phyloP scores from a whole-genome alignment of 169 alveolate species.

The Hepatocystis sp. region DNA sequence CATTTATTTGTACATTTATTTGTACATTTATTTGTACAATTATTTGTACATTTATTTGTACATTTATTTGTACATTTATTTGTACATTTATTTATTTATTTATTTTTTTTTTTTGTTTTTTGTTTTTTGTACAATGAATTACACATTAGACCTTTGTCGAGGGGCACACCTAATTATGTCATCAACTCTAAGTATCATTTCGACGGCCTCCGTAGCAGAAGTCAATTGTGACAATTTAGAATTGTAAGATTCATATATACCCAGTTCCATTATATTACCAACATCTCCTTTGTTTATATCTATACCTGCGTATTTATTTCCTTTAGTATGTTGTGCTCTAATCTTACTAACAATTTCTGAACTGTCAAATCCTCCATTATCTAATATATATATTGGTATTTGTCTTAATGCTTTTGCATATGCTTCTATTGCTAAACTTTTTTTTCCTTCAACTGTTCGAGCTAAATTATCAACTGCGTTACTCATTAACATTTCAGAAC shows the following conservation, averaged over 20 bases:
- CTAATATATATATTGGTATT: slow-evolving; percentile 97
- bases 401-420: slow-evolving; percentile 97
- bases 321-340: slow-evolving; percentile 95
- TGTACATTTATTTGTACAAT: background rate
- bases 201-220: slow-evolving; percentile 99
- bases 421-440: slow-evolving; percentile 98
- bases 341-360: slow-evolving; percentile 98
- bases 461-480: slow-evolving; percentile 96
- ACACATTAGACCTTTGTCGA: slow-evolving; percentile 90
- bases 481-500: slow-evolving; percentile 99
- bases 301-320: slow-evolving; percentile 92
- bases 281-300: slow-evolving; percentile 94
- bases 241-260: slow-evolving; percentile 97
- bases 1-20: too few species aligned
- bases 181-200: slow-evolving; percentile 98
- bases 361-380: slow-evolving; percentile 98
- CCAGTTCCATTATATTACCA: slow-evolving; percentile 95
- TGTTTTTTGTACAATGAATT: background rate
- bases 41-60: too few species aligned
- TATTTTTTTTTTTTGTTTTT: slow-evolving; percentile 14
- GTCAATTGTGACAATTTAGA: slow-evolving; percentile 97
- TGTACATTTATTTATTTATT: background rate
- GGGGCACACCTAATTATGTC: slow-evolving; percentile 99
- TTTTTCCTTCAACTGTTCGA: slow-evolving; percentile 95
- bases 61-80: too few species aligned